Evolutionary conservation across 1,284 basidiomycete species (phyloP), one percentile per base, ranked within the genome.

Genomic region (Tilletia walkeri): DNA sequence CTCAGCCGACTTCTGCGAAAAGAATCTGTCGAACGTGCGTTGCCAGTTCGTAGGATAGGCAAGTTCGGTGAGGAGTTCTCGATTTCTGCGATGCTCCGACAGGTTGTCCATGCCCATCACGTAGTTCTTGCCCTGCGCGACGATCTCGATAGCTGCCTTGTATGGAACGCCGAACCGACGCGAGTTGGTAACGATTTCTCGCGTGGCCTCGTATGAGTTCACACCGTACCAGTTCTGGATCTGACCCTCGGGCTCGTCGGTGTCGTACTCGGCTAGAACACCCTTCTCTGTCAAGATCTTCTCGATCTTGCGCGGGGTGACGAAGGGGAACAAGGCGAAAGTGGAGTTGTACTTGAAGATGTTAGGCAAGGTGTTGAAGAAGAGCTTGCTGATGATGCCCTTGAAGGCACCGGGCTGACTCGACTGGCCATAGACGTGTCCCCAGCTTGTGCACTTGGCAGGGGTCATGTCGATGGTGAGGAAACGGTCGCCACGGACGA

Each of bases 401-500:
- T 36, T 63, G 59, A 39, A 63, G 34, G 59, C 30, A 38, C 59
- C 59, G 36, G 59, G 30, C n/a, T 63, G 59, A 38, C 36, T 63
- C 34, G 59, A 39, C 59, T 63, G 59, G 30, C 34, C 59, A 16
- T 63, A 63, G 36, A 36, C 59, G 59, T 63, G 75, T 41, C 84
- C 84, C 69, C 76, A 81, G 65, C 74, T 78, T 1, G 92, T 94
- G 79, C 93, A 82, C 80, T 92, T 92, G 84, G 86, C 88, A 0
- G 92, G 85, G 0, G 91, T 93, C 81, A 89, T 91, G 81, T 94
- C 92, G 49, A 89, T 86, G 0, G 92, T 94, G 85, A 89, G 91
- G 87, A 90, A 91, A 65, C 92, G 87, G 78, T 94, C 92, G 45
- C 92, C 80, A 89, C 92, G 90, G 59, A 90, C 92, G 66, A 94